Evolutionary conservation across 129 eudicot genomes (phyloP).

Genomic region (Flaveria trinervia): DNA sequence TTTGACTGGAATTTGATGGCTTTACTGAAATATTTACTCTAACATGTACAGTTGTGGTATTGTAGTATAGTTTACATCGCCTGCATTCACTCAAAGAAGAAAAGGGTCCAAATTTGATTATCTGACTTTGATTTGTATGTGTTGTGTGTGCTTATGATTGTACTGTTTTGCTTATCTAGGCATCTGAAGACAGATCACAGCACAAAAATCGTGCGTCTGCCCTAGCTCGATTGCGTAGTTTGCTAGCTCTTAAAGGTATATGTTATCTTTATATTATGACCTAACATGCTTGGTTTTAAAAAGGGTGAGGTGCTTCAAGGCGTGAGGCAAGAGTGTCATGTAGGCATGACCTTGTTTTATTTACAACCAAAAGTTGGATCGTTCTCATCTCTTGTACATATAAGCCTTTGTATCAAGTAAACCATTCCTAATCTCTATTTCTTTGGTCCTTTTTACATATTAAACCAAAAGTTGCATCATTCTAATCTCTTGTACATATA

Average conservation of each 20-base stretch:
- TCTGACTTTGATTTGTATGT: conserved; percentile 1
- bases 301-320: too few relatives aligned
- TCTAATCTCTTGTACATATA: too few relatives aligned
- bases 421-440: too few relatives aligned
- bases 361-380: too few relatives aligned
- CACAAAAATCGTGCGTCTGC: conserved; percentile 93
- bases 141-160: conserved; percentile 22
- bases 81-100: neutral
- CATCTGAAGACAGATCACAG: conserved; percentile 92
- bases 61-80: neutral
- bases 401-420: too few relatives aligned
- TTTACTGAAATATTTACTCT: neutral
- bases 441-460: too few relatives aligned
- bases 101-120: neutral
- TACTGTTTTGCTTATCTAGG: conserved; percentile 44
- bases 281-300: neutral
- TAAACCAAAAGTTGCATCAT: too few relatives aligned
- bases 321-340: too few relatives aligned
- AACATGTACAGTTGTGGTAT: neutral
- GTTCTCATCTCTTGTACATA: too few relatives aligned
- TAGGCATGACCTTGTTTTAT: too few relatives aligned
- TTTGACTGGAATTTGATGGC: conserved; percentile 6
- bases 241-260: conserved; percentile 85
- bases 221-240: conserved; percentile 68
- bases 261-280: conserved; percentile 8